Evolutionary conservation across 2,329 filamentous ascomycete species (phyloP).

Genomic region (Fusarium dimerum): DNA sequence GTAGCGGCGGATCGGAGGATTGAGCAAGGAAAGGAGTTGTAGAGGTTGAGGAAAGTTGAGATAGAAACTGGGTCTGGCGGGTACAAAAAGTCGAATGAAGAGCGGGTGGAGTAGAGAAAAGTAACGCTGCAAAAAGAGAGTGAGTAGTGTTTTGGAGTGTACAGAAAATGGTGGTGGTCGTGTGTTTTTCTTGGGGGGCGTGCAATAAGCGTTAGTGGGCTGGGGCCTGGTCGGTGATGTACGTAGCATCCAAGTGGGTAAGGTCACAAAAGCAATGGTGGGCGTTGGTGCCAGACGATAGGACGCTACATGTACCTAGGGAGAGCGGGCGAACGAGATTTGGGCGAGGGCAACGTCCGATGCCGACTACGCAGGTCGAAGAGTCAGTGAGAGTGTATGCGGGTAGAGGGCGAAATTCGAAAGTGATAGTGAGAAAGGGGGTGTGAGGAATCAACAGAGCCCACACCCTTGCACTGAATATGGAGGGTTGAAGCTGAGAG

Average conservation of each 20-base stretch:
- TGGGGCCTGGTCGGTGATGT: constrained; percentile 29
- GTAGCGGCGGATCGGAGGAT: constrained; percentile 4
- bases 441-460: neutral
- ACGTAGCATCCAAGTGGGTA: constrained; percentile 7
- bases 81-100: constrained; percentile 20
- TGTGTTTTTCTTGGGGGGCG: constrained; percentile 28
- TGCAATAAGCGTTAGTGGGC: constrained; percentile 25
- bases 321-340: constrained; percentile 16
- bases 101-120: constrained; percentile 26
- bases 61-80: constrained; percentile 15
- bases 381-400: neutral
- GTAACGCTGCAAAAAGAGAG: constrained; percentile 14
- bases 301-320: neutral
- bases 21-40: constrained; percentile 8
- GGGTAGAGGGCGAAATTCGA: constrained; percentile 1
- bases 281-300: too few relatives aligned
- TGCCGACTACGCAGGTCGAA: constrained; percentile 1
- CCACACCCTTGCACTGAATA: constrained; percentile 4
- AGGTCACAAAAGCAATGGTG: too few relatives aligned
- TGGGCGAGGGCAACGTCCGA: neutral
- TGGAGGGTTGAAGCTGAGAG: constrained; percentile 1
- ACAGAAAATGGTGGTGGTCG: constrained; percentile 13
- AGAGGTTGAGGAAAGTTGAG: constrained; percentile 21
- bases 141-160: neutral
- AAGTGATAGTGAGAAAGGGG: neutral